phyloP scores from a whole-genome alignment of 768 basidiomycete species.

The Trametes punicea region DNA sequence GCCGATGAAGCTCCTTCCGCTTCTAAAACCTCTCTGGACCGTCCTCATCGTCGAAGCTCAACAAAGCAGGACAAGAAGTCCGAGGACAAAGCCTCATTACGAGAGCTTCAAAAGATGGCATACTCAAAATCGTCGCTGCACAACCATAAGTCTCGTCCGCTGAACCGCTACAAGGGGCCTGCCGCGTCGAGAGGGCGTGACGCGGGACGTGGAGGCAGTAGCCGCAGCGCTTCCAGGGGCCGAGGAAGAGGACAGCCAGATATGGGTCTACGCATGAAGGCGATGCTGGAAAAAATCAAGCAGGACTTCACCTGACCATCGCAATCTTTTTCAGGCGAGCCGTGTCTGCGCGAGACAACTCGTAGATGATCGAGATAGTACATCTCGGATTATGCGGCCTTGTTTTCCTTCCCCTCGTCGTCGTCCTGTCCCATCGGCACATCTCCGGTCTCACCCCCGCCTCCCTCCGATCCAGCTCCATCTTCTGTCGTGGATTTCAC shows the following conservation, averaged over 20 bases:
- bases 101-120: slow-evolving; percentile 59
- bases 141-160: slow-evolving; percentile 50
- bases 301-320: slow-evolving; percentile 50
- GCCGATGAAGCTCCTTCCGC: neutral
- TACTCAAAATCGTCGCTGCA: slow-evolving; percentile 59
- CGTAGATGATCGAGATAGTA: neutral
- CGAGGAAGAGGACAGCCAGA: slow-evolving; percentile 52
- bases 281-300: slow-evolving; percentile 83
- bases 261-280: slow-evolving; percentile 87
- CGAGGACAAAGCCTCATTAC: slow-evolving; percentile 39
- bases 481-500: slow-evolving; percentile 46
- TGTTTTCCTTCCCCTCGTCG: slow-evolving; percentile 55
- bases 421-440: slow-evolving; percentile 28
- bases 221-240: slow-evolving; percentile 20
- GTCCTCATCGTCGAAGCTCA: neutral
- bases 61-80: slow-evolving; percentile 1
- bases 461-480: slow-evolving; percentile 5
- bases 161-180: slow-evolving; percentile 30
- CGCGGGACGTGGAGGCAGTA: slow-evolving; percentile 14
- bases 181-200: slow-evolving; percentile 18
- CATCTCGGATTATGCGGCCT: slow-evolving; percentile 25
- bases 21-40: neutral
- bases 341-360: too few relatives aligned
- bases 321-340: too few relatives aligned
- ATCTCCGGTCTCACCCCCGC: slow-evolving; percentile 13